phyloP scores from a whole-genome alignment of 306 rosid genomes.

The Castanea sativa region DNA sequence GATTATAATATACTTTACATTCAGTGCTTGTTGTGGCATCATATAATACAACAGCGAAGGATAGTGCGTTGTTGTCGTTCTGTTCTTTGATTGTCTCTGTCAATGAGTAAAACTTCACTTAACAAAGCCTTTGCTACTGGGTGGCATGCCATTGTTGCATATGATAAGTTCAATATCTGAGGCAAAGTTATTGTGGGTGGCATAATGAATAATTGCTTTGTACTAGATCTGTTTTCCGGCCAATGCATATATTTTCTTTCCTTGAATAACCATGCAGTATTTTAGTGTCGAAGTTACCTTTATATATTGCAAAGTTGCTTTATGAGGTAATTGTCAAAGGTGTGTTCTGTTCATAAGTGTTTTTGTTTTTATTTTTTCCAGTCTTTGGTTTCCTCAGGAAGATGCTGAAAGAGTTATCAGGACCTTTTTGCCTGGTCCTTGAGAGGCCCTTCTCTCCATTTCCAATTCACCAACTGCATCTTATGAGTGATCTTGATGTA shows the following conservation, averaged over 20 bases:
- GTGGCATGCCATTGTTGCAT: conserved; percentile 7
- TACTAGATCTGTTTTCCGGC: background rate
- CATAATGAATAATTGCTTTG: background rate
- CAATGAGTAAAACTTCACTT: background rate
- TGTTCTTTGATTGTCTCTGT: background rate
- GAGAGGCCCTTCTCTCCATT: conserved; percentile 55
- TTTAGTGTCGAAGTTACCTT: background rate
- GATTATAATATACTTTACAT: background rate
- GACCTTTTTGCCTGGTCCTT: conserved; percentile 49
- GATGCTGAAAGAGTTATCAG: conserved; percentile 59
- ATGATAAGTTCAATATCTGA: background rate
- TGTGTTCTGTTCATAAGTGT: conserved; percentile 51
- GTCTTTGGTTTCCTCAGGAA: conserved; percentile 66
- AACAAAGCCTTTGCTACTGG: background rate
- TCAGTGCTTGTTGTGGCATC: background rate
- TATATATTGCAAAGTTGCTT: background rate
- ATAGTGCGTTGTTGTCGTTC: background rate
- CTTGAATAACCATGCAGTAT: background rate
- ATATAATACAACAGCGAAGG: background rate
- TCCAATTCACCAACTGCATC: conserved; percentile 52
- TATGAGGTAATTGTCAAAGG: conserved; percentile 15
- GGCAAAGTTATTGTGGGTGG: background rate
- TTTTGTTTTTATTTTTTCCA: conserved; percentile 64
- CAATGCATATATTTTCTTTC: background rate
- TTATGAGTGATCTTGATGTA: conserved; percentile 55